phyloP scores from a whole-genome alignment of 768 basidiomycete species.

The Hygrocybe punicea region DNA sequence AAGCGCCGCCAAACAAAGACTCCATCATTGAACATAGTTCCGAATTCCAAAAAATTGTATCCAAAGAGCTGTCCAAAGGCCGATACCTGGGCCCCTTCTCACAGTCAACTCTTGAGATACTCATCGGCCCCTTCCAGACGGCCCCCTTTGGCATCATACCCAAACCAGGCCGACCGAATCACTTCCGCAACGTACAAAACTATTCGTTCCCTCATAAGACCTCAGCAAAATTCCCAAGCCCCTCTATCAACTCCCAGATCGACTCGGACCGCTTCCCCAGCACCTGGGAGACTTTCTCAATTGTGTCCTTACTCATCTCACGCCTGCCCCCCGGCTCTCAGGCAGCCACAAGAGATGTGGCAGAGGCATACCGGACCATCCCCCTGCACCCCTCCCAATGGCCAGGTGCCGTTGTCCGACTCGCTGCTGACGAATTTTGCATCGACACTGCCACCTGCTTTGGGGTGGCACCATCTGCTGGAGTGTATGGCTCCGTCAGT shows the following conservation, averaged over 20 bases:
- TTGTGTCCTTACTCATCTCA: constrained; percentile 17
- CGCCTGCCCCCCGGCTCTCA: constrained; percentile 31
- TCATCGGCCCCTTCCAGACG: constrained; percentile 18
- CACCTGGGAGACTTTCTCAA: constrained; percentile 31
- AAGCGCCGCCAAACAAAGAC: constrained; percentile 32
- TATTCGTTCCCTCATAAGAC: constrained; percentile 13
- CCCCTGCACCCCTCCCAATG: constrained; percentile 35
- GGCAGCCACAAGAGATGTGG: constrained; percentile 28
- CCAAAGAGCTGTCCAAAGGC: neutral
- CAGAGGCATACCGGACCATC: constrained; percentile 33
- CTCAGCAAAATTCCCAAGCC: neutral
- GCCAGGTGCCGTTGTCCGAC: constrained; percentile 30
- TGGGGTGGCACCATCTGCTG: constrained; percentile 17
- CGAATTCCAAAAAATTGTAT: neutral
- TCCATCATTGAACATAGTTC: constrained; percentile 14
- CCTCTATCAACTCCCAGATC: constrained; percentile 18
- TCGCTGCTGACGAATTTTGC: constrained; percentile 20
- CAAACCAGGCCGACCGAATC: constrained; percentile 11
- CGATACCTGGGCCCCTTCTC: constrained; percentile 18
- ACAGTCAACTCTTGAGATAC: neutral
- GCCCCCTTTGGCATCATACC: constrained; percentile 18
- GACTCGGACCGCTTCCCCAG: constrained; percentile 27
- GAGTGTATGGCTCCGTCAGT: constrained; percentile 22
- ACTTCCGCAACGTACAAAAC: constrained; percentile 16
- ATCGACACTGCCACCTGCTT: constrained; percentile 28